Evolutionary conservation across 352 stramenopile genomes (phyloP).

Genomic region (Plasmopara halstedii): DNA sequence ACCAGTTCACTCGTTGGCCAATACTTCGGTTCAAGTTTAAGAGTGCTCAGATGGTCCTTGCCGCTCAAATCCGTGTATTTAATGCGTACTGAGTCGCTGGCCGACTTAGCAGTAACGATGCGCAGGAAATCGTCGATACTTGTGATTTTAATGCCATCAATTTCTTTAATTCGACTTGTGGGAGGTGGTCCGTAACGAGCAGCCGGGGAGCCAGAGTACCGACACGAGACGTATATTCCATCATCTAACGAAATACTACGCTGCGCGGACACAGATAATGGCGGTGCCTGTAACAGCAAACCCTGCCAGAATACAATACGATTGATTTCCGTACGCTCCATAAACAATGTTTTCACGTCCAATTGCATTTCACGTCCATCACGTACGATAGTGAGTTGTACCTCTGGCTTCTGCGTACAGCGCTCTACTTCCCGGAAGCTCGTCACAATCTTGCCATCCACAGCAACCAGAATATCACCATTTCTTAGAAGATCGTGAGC

Average conservation of each 20-base stretch:
- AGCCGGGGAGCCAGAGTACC: slow-evolving; percentile 82
- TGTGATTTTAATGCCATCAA: slow-evolving; percentile 81
- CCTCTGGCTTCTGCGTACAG: slow-evolving; percentile 63
- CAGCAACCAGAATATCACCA: slow-evolving; percentile 80
- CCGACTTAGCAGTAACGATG: slow-evolving; percentile 50
- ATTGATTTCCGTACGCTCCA: slow-evolving; percentile 84
- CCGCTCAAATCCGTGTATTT: slow-evolving; percentile 86
- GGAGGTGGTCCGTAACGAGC: slow-evolving; percentile 84
- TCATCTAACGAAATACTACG: slow-evolving; percentile 76
- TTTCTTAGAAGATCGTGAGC: slow-evolving; percentile 62
- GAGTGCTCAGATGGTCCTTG: slow-evolving; percentile 78
- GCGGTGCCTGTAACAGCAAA: slow-evolving; percentile 82
- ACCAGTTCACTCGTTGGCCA: slow-evolving; percentile 86
- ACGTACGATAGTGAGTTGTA: slow-evolving; percentile 81
- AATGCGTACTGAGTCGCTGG: slow-evolving; percentile 78
- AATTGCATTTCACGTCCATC: slow-evolving; percentile 65
- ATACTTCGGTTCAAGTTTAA: slow-evolving; percentile 87
- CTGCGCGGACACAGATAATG: slow-evolving; percentile 80
- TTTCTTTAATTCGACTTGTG: slow-evolving; percentile 86
- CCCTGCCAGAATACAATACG: slow-evolving; percentile 90
- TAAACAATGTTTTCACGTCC: slow-evolving; percentile 65
- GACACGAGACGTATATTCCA: slow-evolving; percentile 81
- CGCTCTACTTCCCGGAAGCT: slow-evolving; percentile 85
- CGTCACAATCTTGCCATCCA: slow-evolving; percentile 77
- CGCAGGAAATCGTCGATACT: slow-evolving; percentile 86